These are phyloP conservation scores for Trichoderma koningiopsis DNA, from an alignment of 2,329 filamentous ascomycete genomes.

Conservation along the genomic window DNA sequence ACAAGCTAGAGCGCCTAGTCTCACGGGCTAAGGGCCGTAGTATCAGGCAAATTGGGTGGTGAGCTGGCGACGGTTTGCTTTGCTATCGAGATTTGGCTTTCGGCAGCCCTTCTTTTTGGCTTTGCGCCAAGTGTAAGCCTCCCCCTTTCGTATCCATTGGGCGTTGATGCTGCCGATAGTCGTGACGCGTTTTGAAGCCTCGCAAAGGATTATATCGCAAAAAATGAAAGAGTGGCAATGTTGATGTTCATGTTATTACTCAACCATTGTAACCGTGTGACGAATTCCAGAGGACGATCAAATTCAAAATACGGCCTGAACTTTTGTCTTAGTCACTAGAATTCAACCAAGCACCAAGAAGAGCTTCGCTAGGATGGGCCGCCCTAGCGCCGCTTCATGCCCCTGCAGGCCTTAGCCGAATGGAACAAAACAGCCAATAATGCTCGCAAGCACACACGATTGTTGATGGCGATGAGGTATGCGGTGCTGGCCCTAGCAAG, in stretches of 20 bases:
- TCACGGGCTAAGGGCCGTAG: neutral
- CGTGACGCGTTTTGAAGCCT: neutral
- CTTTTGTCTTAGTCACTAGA: slow-evolving; percentile 22
- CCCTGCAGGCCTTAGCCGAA: slow-evolving; percentile 18
- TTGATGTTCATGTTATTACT: neutral
- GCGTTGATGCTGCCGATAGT: neutral
- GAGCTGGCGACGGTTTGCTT: neutral
- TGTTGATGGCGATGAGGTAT: neutral
- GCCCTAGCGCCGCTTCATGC: slow-evolving; percentile 21
- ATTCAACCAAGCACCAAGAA: neutral
- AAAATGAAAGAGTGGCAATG: neutral
- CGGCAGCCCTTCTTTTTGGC: neutral
- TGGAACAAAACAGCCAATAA: neutral
- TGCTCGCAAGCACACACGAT: neutral
- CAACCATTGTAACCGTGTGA: slow-evolving; percentile 9
- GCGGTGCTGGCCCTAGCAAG: neutral
- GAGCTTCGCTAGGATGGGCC: neutral
- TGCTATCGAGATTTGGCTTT: slow-evolving; percentile 8
- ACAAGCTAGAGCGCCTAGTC: slow-evolving; percentile 16
- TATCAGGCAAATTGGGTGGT: neutral
- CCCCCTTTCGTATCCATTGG: neutral
- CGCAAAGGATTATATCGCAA: neutral
- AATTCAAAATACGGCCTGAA: neutral
- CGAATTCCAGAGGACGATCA: slow-evolving; percentile 22
- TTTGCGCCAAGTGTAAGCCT: slow-evolving; percentile 10